Base-by-base conservation (phyloP, 495 filamentous ascomycete genomes). In the Aspergillus biplanus region DNA sequence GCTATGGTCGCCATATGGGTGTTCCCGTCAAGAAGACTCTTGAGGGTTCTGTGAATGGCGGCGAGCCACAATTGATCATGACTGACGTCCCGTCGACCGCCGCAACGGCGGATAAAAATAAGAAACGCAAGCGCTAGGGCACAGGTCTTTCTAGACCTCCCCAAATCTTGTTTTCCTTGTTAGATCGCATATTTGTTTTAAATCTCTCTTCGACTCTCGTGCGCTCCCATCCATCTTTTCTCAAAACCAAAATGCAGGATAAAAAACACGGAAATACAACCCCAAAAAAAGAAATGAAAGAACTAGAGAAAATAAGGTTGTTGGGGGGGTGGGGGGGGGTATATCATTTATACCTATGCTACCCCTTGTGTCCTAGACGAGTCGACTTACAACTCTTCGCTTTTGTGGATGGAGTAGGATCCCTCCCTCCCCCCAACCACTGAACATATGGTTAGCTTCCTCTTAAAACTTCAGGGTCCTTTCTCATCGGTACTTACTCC, bases 1-100 rank as follows among this genome's bases (percentile, higher is more conserved):
- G 95, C 11, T 97, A 95, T 69, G 96, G 93, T 52, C 89, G 93
- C 47, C 92, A 97, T 73, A 97, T 97, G 93, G 93, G 92, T 48
- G 92, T 97, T n/a, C 85, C 92, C 3, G 83, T 96, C 67, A 92
- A 92, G 79, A 91, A 90, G 67, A 75, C 81, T 4, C 78, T 80
- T 13, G 80, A 81, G 39, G 75, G 64, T 7, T n/a, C 57, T 56
- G 37, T 70, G 21, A 57, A 68, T 61, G 66, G 62, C 16, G 33
- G 31, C 53, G 75, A 80, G 21, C 65, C 75, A 58, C 74, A 74
- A 54, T 31, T 71, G 33, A 69, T 73, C 58, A 69, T 69, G 37
- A 67, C 67, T 33, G 76, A 78, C 11, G 65, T 80, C 34, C 68
- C 73, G 33, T 59, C 72, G 32, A 65, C 68, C 32, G 71, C 75